A percentile compares a stretch with the other conserved stretches of the same genome.
phyloP scores from a whole-genome alignment of 768 basidiomycete species.

The Boletus eberwhitei region DNA sequence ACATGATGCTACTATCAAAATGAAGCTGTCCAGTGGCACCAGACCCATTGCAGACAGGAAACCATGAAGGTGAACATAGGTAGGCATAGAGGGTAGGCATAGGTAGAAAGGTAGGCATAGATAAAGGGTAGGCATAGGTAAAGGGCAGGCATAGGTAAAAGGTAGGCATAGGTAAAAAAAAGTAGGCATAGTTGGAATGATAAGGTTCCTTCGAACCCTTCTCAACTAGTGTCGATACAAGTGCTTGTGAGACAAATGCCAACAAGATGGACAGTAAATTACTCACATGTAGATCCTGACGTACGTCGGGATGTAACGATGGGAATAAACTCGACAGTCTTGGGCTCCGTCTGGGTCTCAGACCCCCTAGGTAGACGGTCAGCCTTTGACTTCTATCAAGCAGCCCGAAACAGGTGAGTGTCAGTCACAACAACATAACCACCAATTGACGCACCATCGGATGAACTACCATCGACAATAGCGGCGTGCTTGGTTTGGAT shows the following conservation, averaged over 20 bases:
- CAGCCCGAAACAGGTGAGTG: background rate
- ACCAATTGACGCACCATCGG: background rate
- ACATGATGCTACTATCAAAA: no score
- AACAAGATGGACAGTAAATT: background rate
- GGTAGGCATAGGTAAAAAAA: background rate
- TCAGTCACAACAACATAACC: background rate
- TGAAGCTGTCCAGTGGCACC: no score
- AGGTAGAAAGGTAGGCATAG: background rate
- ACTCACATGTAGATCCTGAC: conserved; percentile 1
- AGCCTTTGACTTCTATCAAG: conserved; percentile 5
- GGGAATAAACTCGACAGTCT: background rate
- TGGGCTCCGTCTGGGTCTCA: conserved; percentile 8
- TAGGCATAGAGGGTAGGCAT: background rate
- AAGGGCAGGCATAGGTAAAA: background rate
- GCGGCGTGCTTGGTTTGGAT: background rate
- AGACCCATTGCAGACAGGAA: no score
- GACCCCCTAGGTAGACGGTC: conserved; percentile 7
- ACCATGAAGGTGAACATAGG: no score
- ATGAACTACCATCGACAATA: background rate
- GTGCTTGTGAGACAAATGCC: background rate
- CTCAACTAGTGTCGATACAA: background rate
- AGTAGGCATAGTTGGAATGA: background rate
- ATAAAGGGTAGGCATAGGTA: background rate
- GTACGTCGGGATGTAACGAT: background rate
- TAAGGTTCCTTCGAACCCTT: background rate